phyloP scores from a whole-genome alignment of 148 eudicot species.

The Amaranthus hypochondriacus region DNA sequence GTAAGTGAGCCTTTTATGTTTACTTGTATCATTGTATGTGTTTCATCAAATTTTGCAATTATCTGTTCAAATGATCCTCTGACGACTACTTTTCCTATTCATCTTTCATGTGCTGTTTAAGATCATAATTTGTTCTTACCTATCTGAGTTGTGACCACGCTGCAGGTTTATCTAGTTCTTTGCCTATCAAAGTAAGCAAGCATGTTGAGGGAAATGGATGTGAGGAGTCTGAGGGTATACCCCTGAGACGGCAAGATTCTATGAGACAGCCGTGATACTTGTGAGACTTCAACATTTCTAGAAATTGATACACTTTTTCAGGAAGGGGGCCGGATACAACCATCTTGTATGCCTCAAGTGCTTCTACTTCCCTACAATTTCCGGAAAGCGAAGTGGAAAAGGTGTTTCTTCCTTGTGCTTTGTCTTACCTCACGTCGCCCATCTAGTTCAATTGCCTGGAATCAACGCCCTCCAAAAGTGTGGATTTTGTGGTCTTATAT shows the following conservation, averaged over 20 bases:
- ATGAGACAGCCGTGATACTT: constrained; percentile 35
- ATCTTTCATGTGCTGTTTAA: neutral
- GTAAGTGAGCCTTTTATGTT: no score
- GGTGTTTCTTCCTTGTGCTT: neutral
- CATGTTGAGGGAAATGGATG: constrained; percentile 58
- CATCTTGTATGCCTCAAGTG: neutral
- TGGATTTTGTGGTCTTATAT: neutral
- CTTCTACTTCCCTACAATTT: neutral
- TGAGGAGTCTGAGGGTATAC: constrained; percentile 64
- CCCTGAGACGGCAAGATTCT: constrained; percentile 66
- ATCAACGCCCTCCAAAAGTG: neutral
- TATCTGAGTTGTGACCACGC: constrained; percentile 6
- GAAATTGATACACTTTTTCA: constrained; percentile 13
- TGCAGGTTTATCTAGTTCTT: constrained; percentile 46
- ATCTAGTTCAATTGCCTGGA: neutral
- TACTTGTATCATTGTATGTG: no score
- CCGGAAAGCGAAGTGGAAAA: neutral
- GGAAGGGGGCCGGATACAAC: constrained; percentile 1
- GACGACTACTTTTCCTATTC: neutral
- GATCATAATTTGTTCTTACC: neutral
- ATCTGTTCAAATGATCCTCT: neutral
- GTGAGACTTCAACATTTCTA: constrained; percentile 1
- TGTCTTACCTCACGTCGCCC: neutral
- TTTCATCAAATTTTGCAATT: neutral
- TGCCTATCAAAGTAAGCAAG: constrained; percentile 50